Conservation (phyloP, 2,329 filamentous ascomycete species). For the Hymenoscyphus albidus region DNA sequence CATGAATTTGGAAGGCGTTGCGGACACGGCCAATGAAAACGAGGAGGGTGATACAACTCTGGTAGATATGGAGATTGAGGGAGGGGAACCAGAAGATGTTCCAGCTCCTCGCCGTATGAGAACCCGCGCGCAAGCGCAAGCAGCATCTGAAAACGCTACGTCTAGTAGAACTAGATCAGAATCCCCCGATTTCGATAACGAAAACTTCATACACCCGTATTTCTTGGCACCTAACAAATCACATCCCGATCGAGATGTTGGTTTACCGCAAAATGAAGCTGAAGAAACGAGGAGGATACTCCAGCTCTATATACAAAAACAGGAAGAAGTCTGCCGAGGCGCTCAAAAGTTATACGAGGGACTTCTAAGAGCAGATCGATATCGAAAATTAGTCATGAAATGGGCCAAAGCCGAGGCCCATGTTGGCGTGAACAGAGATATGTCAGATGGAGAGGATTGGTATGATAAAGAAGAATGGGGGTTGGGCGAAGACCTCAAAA, state of each 20-base stretch:
- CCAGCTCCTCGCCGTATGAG: conserved; percentile 50
- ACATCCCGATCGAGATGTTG: conserved; percentile 64
- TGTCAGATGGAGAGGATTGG: conserved; percentile 89
- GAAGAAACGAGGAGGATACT: conserved; percentile 73
- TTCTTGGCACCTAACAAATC: conserved; percentile 63
- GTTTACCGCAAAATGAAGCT: conserved; percentile 69
- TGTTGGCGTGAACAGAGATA: conserved; percentile 57
- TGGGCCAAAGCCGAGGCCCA: conserved; percentile 80
- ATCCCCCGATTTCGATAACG: conserved; percentile 44
- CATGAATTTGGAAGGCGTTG: conserved; percentile 3
- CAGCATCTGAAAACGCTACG: conserved; percentile 36
- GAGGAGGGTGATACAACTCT: conserved; percentile 5
- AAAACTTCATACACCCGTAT: conserved; percentile 67
- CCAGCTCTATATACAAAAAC: conserved; percentile 76
- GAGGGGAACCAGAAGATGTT: conserved; percentile 38
- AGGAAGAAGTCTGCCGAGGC: conserved; percentile 76
- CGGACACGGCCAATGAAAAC: conserved; percentile 3
- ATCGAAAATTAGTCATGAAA: conserved; percentile 66
- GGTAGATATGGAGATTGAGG: conserved; percentile 19
- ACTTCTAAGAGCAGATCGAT: conserved; percentile 67
- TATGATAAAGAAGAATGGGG: conserved; percentile 80
- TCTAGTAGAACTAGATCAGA: conserved; percentile 34
- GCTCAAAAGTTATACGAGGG: conserved; percentile 65
- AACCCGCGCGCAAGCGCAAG: conserved; percentile 49
- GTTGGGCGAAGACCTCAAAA: conserved; percentile 69